Base-by-base conservation (phyloP, 768 basidiomycete species). In the Cystofilobasidium capitatum region DNA sequence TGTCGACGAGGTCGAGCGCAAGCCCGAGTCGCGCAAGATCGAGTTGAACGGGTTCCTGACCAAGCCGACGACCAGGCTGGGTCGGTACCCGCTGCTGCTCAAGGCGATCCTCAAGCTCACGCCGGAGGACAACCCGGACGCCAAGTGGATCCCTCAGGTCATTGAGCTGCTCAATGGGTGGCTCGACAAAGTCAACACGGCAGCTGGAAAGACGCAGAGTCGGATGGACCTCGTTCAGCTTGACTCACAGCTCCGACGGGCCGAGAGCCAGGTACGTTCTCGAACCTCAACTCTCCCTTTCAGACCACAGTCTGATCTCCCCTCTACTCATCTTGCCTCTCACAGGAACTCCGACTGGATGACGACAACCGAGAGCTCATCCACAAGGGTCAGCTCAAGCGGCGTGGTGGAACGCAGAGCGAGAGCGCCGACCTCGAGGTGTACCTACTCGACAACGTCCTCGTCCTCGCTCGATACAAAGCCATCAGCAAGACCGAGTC, bases 11-110 rank as follows among this genome's bases (percentile, higher is more conserved):
- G 89, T 88, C 2, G 96, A 99, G 75, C 87, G 96, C 24, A 80
- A 88, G 24, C 93, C 93, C 0, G 92, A 96, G 76, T 97, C 93
- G 12, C 83, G 94, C 35, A 98, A 97, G 78, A 83, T 98, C 40
- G 96, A 99, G 77, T 79, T 99, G 58, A 99, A 99, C 75, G 96
- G 91, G 1, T 99, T 98, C 77, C 81, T 99, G 45, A 99, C 96
- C 9, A 98, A 97, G 77, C 96, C 96, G 1, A 98, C 96, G 2
- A 98, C 96, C 7, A 86, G 96, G 72, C 81, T 99, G 33, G 96
- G 94, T n/a, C 82, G 96, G 70, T 98, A 98, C 76, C 96, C 96
- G 9, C 82, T 99, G 1, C 80, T 98, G 2, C 81, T 99, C 36
- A 91, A 90, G 71, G 93, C 90, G 20, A 89, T 96, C 14, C 79